Evolutionary conservation across 306 rosid genomes (phyloP).

Genomic region (Cucumis cinereus): DNA sequence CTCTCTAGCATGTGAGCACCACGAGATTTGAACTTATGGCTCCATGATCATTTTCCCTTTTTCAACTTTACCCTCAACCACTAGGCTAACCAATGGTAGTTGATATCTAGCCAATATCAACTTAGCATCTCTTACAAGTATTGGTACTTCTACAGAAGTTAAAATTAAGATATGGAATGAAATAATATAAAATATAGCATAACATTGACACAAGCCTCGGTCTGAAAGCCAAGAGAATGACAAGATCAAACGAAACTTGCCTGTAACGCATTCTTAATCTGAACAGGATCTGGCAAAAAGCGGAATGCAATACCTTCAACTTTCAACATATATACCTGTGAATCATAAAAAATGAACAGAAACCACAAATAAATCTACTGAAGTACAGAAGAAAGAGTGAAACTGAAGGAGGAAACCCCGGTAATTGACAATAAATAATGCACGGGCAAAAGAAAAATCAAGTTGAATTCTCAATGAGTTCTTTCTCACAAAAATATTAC

Average conservation of each 20-base stretch:
- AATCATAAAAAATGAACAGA: background rate
- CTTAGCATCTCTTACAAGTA: background rate
- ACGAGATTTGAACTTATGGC: background rate
- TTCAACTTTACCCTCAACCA: background rate
- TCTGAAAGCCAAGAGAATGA: background rate
- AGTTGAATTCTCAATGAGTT: background rate
- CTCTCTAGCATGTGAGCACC: background rate
- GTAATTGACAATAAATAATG: background rate
- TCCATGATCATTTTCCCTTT: background rate
- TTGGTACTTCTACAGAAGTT: background rate
- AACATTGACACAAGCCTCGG: background rate
- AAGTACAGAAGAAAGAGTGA: background rate
- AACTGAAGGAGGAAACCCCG: background rate
- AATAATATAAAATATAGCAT: background rate
- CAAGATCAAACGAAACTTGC: conserved; percentile 25
- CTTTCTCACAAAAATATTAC: background rate
- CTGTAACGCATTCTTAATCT: conserved; percentile 85
- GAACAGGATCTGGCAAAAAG: conserved; percentile 91
- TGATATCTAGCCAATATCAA: background rate
- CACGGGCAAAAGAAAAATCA: background rate
- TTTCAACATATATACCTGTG: conserved; percentile 86
- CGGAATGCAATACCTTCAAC: conserved; percentile 97
- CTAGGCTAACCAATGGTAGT: background rate
- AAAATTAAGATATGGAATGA: background rate
- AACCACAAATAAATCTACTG: background rate